Evolutionary conservation across 768 basidiomycete species (phyloP), one percentile per base, ranked within the genome.

Genomic region (Lyophyllum atratum): DNA sequence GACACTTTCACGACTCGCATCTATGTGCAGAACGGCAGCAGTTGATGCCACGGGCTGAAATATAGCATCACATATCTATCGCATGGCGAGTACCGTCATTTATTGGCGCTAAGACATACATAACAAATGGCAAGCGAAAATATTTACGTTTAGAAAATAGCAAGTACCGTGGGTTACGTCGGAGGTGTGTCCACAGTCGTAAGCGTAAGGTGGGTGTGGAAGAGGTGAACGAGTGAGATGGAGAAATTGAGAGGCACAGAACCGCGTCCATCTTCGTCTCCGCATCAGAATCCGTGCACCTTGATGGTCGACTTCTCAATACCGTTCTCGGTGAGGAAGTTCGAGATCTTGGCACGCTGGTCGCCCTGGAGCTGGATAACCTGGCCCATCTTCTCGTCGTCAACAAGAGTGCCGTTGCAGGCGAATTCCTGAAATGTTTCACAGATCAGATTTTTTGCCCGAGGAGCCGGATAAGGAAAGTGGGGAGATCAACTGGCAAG

Each of bases 311-410:
- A 70, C 76, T 83, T 90, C 53, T 85, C 81, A 49, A 96, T 81
- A 49, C 91, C 92, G 62, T 93, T 88, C 67, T 91, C 87, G 59
- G 81, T 78, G 64, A 99, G 86, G 83, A 98, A 98, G 48, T 79
- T 84, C 52, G 84, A 85, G 62, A 98, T 96, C 82, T 95, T 95
- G 70, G 81, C 74, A 50, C 97, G 85, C 75, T 99, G 97, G 76
- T 99, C 97, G 59, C 97, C 97, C 73, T 98, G 97, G 62, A 99
- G 87, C 77, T 99, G 97, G 68, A 99, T 93, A 71, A 99, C 93
- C 78, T 95, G 84, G 55, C 97, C 97, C 79, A 93, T 86, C 78
- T 95, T 93, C 72, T 92, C 92, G 76, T 97, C 93, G 52, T 95
- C 92, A 63, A 97, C 92, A 65, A 99, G 85, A 49, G 90, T 95